Evolutionary conservation across 75 land plant genomes (phyloP).

Genomic region (Cryptomeria japonica): DNA sequence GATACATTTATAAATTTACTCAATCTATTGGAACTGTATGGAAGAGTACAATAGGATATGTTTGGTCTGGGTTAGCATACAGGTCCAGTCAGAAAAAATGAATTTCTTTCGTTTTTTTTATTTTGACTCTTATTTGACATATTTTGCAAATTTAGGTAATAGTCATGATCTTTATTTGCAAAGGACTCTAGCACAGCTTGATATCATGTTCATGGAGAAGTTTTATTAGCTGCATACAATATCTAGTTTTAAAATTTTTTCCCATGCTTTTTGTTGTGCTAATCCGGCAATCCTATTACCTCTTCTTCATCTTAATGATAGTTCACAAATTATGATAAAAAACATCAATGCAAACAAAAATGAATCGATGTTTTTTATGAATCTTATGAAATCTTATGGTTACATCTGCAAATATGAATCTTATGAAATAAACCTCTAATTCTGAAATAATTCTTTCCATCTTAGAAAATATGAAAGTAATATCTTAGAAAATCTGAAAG

Average conservation of each 20-base stretch:
- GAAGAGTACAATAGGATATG: background rate
- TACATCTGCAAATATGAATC: too few species aligned
- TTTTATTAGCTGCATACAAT: background rate
- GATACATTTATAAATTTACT: background rate
- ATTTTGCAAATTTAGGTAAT: background rate
- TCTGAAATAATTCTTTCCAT: too few species aligned
- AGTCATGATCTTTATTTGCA: background rate
- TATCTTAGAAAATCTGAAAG: too few species aligned
- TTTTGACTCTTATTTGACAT: background rate
- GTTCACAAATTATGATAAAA: too few species aligned
- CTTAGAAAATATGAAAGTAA: too few species aligned
- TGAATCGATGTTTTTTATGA: too few species aligned
- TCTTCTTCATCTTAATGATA: too few species aligned
- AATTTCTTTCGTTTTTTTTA: background rate
- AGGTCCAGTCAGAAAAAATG: background rate
- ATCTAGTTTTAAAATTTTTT: background rate
- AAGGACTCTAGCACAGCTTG: background rate
- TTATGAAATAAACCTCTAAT: too few species aligned
- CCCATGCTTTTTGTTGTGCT: too few species aligned
- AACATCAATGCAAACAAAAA: too few species aligned
- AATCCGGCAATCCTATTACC: too few species aligned
- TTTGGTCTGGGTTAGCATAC: background rate
- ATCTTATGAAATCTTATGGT: too few species aligned
- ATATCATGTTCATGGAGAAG: background rate
- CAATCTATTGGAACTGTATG: background rate